Conservation (phyloP, 805 yeast genomes). For the Hanseniaspora hatyaiensis region DNA sequence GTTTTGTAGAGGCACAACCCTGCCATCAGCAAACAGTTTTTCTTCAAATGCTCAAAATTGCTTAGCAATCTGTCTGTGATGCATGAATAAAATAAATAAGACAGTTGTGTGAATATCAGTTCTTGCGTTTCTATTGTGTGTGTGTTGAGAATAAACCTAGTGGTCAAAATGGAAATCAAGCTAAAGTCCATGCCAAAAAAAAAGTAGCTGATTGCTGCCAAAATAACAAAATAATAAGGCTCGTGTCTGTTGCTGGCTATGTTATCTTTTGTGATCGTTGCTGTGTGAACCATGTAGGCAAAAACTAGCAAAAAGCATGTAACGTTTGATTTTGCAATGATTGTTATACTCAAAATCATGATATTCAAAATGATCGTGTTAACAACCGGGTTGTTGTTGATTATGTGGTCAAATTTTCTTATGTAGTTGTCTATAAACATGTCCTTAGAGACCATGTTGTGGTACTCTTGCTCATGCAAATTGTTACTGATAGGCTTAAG, state of each 20-base stretch:
- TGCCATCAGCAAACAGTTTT: background rate
- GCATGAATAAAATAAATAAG: background rate
- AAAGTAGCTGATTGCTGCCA: background rate
- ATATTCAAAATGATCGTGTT: background rate
- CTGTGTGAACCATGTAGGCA: background rate
- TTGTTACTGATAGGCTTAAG: too few species aligned
- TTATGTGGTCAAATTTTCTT: background rate
- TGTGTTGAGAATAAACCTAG: background rate
- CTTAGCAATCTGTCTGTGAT: background rate
- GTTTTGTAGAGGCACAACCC: background rate
- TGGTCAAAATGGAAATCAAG: background rate
- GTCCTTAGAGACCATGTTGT: background rate
- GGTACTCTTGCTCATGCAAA: background rate
- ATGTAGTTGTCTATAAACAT: background rate
- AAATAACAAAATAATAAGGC: background rate
- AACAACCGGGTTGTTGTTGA: background rate
- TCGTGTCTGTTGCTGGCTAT: background rate
- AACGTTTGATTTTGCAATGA: background rate
- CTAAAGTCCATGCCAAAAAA: conserved; percentile 4
- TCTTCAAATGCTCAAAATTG: background rate
- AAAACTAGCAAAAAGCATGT: background rate
- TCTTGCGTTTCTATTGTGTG: background rate
- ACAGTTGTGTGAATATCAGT: background rate
- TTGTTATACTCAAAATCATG: background rate
- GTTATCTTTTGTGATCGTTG: background rate